Conservation (phyloP, 2,329 filamentous ascomycete species). For the Diaporthe ampelina region DNA sequence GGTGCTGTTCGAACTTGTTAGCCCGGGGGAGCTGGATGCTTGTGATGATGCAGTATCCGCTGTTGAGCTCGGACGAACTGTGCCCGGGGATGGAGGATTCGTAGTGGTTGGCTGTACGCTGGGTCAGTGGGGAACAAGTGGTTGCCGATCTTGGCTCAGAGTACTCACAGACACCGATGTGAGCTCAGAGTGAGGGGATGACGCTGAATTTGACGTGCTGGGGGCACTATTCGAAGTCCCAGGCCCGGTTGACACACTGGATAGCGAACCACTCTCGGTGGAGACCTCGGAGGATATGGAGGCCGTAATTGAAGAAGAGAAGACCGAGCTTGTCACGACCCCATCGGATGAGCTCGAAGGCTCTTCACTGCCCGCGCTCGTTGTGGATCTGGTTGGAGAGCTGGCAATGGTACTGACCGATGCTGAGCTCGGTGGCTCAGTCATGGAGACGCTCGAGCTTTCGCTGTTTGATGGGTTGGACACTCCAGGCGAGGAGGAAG, state of each 20-base stretch:
- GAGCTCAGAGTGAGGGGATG: not conserved
- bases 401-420: not conserved
- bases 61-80: not conserved
- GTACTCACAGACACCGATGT: slow-evolving; percentile 30
- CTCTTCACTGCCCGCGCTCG: not conserved
- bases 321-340: not conserved
- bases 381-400: not conserved
- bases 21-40: not conserved
- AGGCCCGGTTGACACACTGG: not conserved
- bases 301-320: not conserved
- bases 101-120: not conserved
- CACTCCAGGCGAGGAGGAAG: not conserved
- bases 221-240: not conserved
- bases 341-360: not conserved
- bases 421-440: not conserved
- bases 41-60: slow-evolving; percentile 3
- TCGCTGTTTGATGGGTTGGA: not conserved
- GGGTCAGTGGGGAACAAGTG: not conserved
- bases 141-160: not conserved
- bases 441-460: not conserved
- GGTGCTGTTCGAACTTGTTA: slow-evolving; percentile 10
- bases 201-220: slow-evolving; percentile 19
- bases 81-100: not conserved
- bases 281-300: not conserved
- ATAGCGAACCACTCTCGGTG: not conserved